A percentile compares a stretch with the other conserved stretches of the same genome.
Evolutionary conservation across 495 filamentous ascomycete genomes (phyloP).

Genomic region (Immersiella caudata): DNA sequence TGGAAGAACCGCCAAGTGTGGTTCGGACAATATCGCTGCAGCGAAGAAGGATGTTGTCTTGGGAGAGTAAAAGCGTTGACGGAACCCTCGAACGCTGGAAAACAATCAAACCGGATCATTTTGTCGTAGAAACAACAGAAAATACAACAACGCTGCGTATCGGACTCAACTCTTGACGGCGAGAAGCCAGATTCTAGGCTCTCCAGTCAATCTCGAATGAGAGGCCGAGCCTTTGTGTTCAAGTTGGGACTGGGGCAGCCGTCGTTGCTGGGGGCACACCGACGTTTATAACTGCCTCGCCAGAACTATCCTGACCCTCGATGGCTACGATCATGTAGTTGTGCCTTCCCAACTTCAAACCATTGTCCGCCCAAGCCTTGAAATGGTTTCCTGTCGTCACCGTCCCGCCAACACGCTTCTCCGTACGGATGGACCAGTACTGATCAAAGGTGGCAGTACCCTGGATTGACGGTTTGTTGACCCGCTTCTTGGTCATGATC

Average conservation of each 20-base stretch:
- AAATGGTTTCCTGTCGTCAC: constrained; percentile 54
- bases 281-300: constrained; percentile 42
- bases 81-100: too few species aligned
- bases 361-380: constrained; percentile 51
- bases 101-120: too few species aligned
- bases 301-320: constrained; percentile 50
- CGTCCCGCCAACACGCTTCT: constrained; percentile 41
- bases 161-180: too few species aligned
- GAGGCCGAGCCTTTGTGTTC: neutral
- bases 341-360: constrained; percentile 50
- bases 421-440: constrained; percentile 58
- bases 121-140: too few species aligned
- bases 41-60: too few species aligned
- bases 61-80: too few species aligned
- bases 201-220: too few species aligned
- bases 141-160: too few species aligned
- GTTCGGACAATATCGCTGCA: too few species aligned
- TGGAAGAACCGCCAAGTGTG: too few species aligned
- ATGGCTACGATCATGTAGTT: constrained; percentile 59
- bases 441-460: constrained; percentile 65
- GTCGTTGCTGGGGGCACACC: constrained; percentile 29
- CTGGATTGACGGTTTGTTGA: constrained; percentile 59
- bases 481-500: constrained; percentile 56
- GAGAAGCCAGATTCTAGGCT: too few species aligned
- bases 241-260: neutral